phyloP scores from a whole-genome alignment of 805 yeast species.

The Zygoascus bituminiphila region DNA sequence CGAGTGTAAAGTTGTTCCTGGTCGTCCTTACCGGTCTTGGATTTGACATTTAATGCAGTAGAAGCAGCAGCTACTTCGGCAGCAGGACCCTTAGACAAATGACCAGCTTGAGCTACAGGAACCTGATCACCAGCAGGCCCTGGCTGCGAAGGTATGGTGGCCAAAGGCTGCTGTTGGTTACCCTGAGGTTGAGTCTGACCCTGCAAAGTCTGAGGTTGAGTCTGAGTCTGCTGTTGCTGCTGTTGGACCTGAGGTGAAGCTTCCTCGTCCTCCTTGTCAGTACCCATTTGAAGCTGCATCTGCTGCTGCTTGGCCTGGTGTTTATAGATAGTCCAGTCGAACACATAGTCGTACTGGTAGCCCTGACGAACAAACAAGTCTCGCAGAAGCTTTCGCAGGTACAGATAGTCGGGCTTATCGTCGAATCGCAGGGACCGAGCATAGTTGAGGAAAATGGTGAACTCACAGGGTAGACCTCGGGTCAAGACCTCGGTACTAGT shows the following conservation, averaged over 20 bases:
- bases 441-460: slow-evolving; percentile 78
- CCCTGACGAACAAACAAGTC: slow-evolving; percentile 83
- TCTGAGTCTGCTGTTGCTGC: slow-evolving; percentile 5
- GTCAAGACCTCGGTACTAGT: slow-evolving; percentile 81
- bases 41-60: not conserved
- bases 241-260: slow-evolving; percentile 11
- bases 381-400: slow-evolving; percentile 79
- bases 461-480: slow-evolving; percentile 86
- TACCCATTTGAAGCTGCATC: slow-evolving; percentile 6
- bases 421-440: slow-evolving; percentile 87
- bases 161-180: slow-evolving; percentile 8
- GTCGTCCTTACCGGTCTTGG: not conserved
- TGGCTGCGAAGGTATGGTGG: not conserved
- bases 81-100: not conserved
- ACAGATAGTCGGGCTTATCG: slow-evolving; percentile 91
- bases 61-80: slow-evolving; percentile 1
- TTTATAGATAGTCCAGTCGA: slow-evolving; percentile 93
- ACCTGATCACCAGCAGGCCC: not conserved
- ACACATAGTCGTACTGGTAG: slow-evolving; percentile 85
- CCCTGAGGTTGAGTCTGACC: slow-evolving; percentile 8
- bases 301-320: slow-evolving; percentile 29
- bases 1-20: not conserved
- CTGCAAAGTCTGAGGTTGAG: slow-evolving; percentile 6
- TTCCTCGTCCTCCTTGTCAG: slow-evolving; percentile 32
- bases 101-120: not conserved